Percentiles rank a stretch among this genome's conserved stretches.
These are phyloP conservation scores for Dactylellina cionopaga DNA, from an alignment of 2,329 filamentous ascomycete species.

Conservation along the genomic window DNA sequence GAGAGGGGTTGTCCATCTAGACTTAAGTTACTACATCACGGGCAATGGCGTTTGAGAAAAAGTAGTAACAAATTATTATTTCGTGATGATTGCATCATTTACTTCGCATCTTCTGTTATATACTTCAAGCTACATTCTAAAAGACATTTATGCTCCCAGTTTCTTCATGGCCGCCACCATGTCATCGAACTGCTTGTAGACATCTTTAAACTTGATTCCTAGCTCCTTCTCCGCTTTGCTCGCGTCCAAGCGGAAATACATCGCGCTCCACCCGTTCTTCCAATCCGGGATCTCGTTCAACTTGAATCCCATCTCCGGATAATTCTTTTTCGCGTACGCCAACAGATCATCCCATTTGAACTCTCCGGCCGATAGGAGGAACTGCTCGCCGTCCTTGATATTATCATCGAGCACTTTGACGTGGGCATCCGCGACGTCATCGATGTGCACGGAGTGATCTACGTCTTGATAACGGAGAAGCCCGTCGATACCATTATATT, in stretches of 20 bases:
- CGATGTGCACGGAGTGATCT: conserved; percentile 46
- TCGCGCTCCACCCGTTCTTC: conserved; percentile 30
- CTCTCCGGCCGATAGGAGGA: conserved; percentile 34
- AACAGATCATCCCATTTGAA: conserved; percentile 49
- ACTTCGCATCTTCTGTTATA: too few species aligned
- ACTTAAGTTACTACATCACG: not conserved
- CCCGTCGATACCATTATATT: conserved; percentile 41
- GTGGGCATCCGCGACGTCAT: conserved; percentile 40
- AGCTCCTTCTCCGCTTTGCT: conserved; percentile 48
- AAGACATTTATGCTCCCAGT: not conserved
- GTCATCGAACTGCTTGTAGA: conserved; percentile 43
- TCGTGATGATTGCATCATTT: too few species aligned
- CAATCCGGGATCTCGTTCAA: conserved; percentile 27
- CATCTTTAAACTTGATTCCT: conserved; percentile 42
- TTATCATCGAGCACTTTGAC: conserved; percentile 38
- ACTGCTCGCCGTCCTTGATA: conserved; percentile 36
- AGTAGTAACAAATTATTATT: too few species aligned
- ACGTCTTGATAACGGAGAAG: conserved; percentile 33
- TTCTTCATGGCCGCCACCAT: conserved; percentile 33
- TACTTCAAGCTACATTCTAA: too few species aligned
- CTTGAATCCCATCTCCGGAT: conserved; percentile 28
- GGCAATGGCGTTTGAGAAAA: too few species aligned
- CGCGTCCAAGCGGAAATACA: conserved; percentile 30
- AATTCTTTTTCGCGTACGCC: conserved; percentile 37
- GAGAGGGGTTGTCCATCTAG: not conserved